Evolutionary conservation across 257 asterid genomes (phyloP), one percentile per base, ranked within the genome.

Genomic region (Solanum appendiculatum): DNA sequence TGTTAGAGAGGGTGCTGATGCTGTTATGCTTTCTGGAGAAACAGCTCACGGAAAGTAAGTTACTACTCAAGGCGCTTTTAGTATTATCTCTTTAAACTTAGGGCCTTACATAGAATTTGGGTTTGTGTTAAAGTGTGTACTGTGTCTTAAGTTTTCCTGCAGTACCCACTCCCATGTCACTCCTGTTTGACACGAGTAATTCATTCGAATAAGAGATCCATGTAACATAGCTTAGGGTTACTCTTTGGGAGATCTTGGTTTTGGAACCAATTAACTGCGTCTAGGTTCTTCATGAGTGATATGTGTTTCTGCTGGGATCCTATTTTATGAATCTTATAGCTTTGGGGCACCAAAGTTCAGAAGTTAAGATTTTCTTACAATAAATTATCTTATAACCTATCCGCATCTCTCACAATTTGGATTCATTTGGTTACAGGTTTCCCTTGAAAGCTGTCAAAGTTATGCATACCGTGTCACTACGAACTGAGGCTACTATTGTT

Each of bases 21-120:
- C 98, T n/a, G 95, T 97, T 88, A 97, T 97, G 99, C 99, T 95
- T 88, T 97, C 99, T 56, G 99, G 99, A 90, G 99, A 97, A 95
- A 97, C 99, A 82, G 99, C 99, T 40, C 98, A 97, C 63, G 99
- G 99, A 87, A 97, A 94, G 99, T 97, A 88, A 94, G 98, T 86
- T 48, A 34, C 66, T 51, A 40, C 85, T 69, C 85, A 46, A 44
- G 40, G 66, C 56, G 27, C 58, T 80, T 77, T 42, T 44, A 46
- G 20, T 80, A 20, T 48, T 21, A 14, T 31, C 85, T 31, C 68
- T 81, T 31, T 31, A 29, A 31, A 31, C 29, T 20, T 20, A 3
- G 68, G 69, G 11, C 44, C 44, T 48, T 81, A 20, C 44, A 81
- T 9, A 54, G 68, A 48, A 31, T 31, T 46, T 20, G 29, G 85